These are phyloP conservation scores for Naganishia onofrii DNA, from an alignment of 768 basidiomycete genomes.

Conservation along the genomic window DNA sequence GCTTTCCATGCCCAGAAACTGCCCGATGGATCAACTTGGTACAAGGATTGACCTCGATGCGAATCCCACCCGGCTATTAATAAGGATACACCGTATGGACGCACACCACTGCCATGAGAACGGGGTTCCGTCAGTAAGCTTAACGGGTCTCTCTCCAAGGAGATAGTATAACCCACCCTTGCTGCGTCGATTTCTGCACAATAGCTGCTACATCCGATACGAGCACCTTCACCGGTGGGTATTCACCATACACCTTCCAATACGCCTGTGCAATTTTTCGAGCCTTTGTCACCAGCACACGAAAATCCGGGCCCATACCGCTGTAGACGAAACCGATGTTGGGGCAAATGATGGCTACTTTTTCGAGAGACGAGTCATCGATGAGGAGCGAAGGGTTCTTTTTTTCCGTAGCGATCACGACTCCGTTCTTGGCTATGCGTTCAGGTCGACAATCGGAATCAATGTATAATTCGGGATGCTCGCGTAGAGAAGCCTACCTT, in stretches of 20 bases:
- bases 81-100: constrained; percentile 97
- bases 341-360: constrained; percentile 93
- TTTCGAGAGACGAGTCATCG: constrained; percentile 96
- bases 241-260: constrained; percentile 99
- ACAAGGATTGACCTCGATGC: constrained; percentile 90
- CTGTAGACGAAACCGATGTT: constrained; percentile 99
- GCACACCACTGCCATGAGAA: constrained; percentile 72
- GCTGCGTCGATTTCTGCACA: constrained; percentile 99
- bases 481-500: constrained; percentile 62
- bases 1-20: constrained; percentile 99
- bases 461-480: neutral
- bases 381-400: constrained; percentile 96
- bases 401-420: constrained; percentile 99
- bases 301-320: constrained; percentile 99
- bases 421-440: constrained; percentile 85
- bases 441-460: neutral
- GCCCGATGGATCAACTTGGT: constrained; percentile 98
- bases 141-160: neutral
- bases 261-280: constrained; percentile 97
- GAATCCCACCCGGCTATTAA: constrained; percentile 95
- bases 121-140: neutral
- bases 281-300: constrained; percentile 86
- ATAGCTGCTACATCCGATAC: constrained; percentile 96
- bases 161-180: constrained; percentile 67
- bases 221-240: constrained; percentile 91